Conservation (phyloP, 768 basidiomycete genomes). For the Suillus subaureus region DNA sequence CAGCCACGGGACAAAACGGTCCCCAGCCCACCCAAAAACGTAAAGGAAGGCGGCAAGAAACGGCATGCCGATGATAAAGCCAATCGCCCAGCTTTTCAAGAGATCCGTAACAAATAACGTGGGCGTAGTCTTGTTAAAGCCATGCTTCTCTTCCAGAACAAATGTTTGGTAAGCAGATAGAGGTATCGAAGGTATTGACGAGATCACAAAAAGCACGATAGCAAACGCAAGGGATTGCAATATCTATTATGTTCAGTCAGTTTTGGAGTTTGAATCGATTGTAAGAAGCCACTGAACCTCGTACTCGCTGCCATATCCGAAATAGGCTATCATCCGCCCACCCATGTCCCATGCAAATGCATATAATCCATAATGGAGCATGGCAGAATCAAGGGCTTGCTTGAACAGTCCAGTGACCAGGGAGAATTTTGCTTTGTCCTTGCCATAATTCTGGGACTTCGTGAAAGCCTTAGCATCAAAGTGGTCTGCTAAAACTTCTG, state of each 20-base stretch:
- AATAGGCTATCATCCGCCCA: slow-evolving; percentile 47
- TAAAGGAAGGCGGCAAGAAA: slow-evolving; percentile 86
- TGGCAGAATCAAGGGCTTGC: slow-evolving; percentile 65
- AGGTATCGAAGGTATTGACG: slow-evolving; percentile 72
- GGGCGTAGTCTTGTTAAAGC: slow-evolving; percentile 94
- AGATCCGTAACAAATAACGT: slow-evolving; percentile 76
- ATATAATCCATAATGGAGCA: slow-evolving; percentile 79
- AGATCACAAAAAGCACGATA: slow-evolving; percentile 63
- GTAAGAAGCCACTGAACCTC: slow-evolving; percentile 48
- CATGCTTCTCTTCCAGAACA: slow-evolving; percentile 91
- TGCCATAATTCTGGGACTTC: slow-evolving; percentile 91
- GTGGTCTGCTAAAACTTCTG: slow-evolving; percentile 66
- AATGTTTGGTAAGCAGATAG: slow-evolving; percentile 87
- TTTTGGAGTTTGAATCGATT: background rate
- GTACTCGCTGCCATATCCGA: slow-evolving; percentile 72
- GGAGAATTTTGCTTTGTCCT: slow-evolving; percentile 85
- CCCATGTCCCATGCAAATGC: slow-evolving; percentile 80
- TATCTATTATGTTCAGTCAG: slow-evolving; percentile 58
- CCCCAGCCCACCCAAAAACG: slow-evolving; percentile 92
- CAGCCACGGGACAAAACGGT: slow-evolving; percentile 89
- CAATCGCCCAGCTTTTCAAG: slow-evolving; percentile 77
- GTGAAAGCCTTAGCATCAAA: slow-evolving; percentile 72
- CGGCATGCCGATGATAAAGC: slow-evolving; percentile 75
- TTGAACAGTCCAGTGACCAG: slow-evolving; percentile 74
- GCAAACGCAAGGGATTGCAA: slow-evolving; percentile 81